Evolutionary conservation across 2,329 filamentous ascomycete genomes (phyloP), one percentile per base, ranked within the genome.

Genomic region (Verticillium nubilum): DNA sequence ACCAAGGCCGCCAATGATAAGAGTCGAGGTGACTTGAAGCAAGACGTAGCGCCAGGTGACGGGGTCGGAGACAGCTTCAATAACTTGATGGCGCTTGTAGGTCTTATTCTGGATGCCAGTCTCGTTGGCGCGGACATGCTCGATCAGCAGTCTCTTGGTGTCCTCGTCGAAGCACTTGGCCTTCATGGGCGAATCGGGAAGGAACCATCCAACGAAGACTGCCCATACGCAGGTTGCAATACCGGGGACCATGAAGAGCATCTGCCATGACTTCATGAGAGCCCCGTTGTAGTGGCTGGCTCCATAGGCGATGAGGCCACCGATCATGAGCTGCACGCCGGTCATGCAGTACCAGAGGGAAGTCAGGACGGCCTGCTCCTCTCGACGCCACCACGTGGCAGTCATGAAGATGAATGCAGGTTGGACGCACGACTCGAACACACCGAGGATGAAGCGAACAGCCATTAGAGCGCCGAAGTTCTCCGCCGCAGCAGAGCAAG

Each of bases 141-240:
- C 70, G 9, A 76, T 67, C 59, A 72, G 66, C 33, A 76, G 65
- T 10, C 67, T 65, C 50, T 75, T 76, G 35, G 78, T 70, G 23
- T 74, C 72, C 12, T 74, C 70, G n/a, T 67, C 73, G 31, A 81
- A 70, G 61, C 83, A 84, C 27, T 74, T 75, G 3, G 81, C 80
- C 58, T 78, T 80, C 56, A 78, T 74, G 0, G 83, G 81, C 50
- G 74, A 78, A 63, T 85, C 80, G 0, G 80, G 80, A 23, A 85
- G 72, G 63, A 70, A 74, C 62, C 70, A 70, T 10, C 70, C 69
- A 56, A 77, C 70, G 15, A 75, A 68, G 25, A 70, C 56, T 17
- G 71, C 73, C 68, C 69, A 74, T 4, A 67, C 60, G 9, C 67
- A 68, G 2, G 73, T 78, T 1, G 70, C 61, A 3, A 70, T 62